phyloP scores from a whole-genome alignment of 495 filamentous ascomycete genomes.

The Penicillium tannophilum region DNA sequence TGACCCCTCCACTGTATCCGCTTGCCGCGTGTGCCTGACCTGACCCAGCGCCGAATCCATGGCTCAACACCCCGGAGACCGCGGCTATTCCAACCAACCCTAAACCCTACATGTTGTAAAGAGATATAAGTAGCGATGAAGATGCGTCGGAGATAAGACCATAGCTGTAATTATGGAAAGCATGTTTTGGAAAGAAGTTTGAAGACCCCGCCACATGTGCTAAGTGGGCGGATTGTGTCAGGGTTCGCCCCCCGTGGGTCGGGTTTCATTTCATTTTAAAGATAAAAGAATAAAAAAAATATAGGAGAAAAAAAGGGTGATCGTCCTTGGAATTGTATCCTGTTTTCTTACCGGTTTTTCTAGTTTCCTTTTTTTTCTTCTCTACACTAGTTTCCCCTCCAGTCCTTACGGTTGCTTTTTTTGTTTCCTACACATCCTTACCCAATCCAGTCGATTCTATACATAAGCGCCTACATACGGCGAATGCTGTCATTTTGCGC shows the following conservation, averaged over 20 bases:
- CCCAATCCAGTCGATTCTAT: slow-evolving; percentile 9
- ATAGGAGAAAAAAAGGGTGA: neutral
- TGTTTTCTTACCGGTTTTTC: neutral
- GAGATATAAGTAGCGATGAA: neutral
- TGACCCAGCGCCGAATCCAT: slow-evolving; percentile 20
- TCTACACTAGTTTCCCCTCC: slow-evolving; percentile 12
- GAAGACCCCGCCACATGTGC: slow-evolving; percentile 6
- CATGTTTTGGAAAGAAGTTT: neutral
- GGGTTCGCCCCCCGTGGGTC: slow-evolving; percentile 27
- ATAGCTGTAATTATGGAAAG: neutral
- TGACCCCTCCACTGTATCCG: slow-evolving; percentile 5
- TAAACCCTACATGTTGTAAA: slow-evolving; percentile 25
- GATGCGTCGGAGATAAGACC: neutral
- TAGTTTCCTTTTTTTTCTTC: neutral
- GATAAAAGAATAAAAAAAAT: slow-evolving; percentile 2
- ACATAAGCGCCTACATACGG: slow-evolving; percentile 10
- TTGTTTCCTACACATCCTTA: slow-evolving; percentile 13
- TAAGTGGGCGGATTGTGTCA: slow-evolving; percentile 20
- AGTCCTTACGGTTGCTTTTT: slow-evolving; percentile 14
- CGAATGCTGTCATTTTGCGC: slow-evolving; percentile 40
- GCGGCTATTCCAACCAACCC: slow-evolving; percentile 20
- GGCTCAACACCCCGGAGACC: slow-evolving; percentile 12
- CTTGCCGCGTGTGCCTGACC: slow-evolving; percentile 20
- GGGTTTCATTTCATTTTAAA: slow-evolving; percentile 15
- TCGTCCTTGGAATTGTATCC: neutral